A percentile compares a stretch with the other conserved stretches of the same genome.
Conservation (phyloP, 2,329 filamentous ascomycete species). For the Penicillium brevicompactum region DNA sequence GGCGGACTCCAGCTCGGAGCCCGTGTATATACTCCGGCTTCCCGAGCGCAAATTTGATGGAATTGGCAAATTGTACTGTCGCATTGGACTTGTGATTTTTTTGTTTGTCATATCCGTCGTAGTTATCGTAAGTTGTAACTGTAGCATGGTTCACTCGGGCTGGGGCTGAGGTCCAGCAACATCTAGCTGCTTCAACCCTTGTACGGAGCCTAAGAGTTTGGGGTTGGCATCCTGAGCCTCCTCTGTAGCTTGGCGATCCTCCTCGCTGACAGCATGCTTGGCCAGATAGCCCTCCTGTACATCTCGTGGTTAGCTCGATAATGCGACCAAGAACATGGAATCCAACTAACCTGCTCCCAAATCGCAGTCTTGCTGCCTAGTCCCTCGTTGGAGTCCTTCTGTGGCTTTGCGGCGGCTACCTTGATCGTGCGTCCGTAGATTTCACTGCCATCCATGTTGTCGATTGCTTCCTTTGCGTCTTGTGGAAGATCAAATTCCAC, state of each 20-base stretch:
- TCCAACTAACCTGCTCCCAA: slow-evolving; percentile 83
- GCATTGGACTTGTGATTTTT: slow-evolving; percentile 16
- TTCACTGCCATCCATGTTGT: slow-evolving; percentile 98
- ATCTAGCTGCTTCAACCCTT: slow-evolving; percentile 88
- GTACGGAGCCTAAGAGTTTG: slow-evolving; percentile 81
- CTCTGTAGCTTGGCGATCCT: slow-evolving; percentile 67
- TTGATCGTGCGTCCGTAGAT: slow-evolving; percentile 91
- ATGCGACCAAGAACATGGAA: not conserved
- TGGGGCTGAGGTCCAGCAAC: slow-evolving; percentile 89
- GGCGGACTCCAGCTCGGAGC: slow-evolving; percentile 30
- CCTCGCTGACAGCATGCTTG: slow-evolving; percentile 80
- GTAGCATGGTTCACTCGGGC: slow-evolving; percentile 57
- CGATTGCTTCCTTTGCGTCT: slow-evolving; percentile 92
- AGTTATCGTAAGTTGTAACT: slow-evolving; percentile 21
- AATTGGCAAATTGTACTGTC: slow-evolving; percentile 33
- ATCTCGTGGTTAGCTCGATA: slow-evolving; percentile 25
- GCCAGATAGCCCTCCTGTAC: slow-evolving; percentile 88
- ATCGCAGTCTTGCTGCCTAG: slow-evolving; percentile 90
- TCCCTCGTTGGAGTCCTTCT: slow-evolving; percentile 84
- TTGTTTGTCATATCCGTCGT: slow-evolving; percentile 24
- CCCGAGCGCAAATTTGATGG: slow-evolving; percentile 25
- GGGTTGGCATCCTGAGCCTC: slow-evolving; percentile 56
- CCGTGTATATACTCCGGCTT: slow-evolving; percentile 43
- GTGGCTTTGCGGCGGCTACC: slow-evolving; percentile 86
- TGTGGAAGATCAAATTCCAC: slow-evolving; percentile 86